Evolutionary conservation across 1,284 basidiomycete species (phyloP).

Genomic region (Cryptococcus deneoformans): DNA sequence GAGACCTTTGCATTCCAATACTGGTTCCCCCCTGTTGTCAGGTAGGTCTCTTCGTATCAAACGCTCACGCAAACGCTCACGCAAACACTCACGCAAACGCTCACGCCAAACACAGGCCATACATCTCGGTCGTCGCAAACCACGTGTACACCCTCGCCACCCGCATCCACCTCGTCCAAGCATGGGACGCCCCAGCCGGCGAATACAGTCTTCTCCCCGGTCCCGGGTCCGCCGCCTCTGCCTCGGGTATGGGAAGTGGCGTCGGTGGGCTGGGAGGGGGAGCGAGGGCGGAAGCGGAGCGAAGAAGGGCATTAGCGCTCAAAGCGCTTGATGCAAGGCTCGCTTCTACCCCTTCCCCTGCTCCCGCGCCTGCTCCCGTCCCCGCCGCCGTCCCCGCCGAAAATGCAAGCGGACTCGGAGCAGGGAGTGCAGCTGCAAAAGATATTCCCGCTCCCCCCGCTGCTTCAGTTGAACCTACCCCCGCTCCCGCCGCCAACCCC

Average conservation of each 20-base stretch:
- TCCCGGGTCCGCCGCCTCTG: slow-evolving; percentile 60
- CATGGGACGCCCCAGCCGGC: slow-evolving; percentile 70
- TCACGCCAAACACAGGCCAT: slow-evolving; percentile 51
- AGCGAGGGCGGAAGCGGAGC: slow-evolving; percentile 88
- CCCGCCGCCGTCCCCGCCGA: too few relatives aligned
- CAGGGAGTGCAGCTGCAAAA: too few relatives aligned
- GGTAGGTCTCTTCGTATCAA: slow-evolving; percentile 56
- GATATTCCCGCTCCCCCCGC: too few relatives aligned
- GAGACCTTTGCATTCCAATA: slow-evolving; percentile 95
- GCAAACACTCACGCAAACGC: too few relatives aligned
- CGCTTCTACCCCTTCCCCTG: slow-evolving; percentile 51
- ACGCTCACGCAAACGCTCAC: not conserved
- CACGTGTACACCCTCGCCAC: slow-evolving; percentile 62
- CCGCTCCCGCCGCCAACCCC: too few relatives aligned
- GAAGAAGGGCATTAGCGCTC: slow-evolving; percentile 82
- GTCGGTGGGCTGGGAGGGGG: not conserved
- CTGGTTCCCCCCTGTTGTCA: slow-evolving; percentile 94
- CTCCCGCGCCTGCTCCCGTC: not conserved
- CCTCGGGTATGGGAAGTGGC: not conserved
- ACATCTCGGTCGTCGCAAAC: slow-evolving; percentile 65
- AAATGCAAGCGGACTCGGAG: too few relatives aligned
- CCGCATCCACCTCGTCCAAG: slow-evolving; percentile 66
- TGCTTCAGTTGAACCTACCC: too few relatives aligned
- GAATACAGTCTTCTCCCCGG: slow-evolving; percentile 65
- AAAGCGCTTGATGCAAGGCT: slow-evolving; percentile 93